A percentile compares a stretch with the other conserved stretches of the same genome.
Evolutionary conservation across 2,329 filamentous ascomycete genomes (phyloP).

Genomic region (Botrytis hyacinthi): DNA sequence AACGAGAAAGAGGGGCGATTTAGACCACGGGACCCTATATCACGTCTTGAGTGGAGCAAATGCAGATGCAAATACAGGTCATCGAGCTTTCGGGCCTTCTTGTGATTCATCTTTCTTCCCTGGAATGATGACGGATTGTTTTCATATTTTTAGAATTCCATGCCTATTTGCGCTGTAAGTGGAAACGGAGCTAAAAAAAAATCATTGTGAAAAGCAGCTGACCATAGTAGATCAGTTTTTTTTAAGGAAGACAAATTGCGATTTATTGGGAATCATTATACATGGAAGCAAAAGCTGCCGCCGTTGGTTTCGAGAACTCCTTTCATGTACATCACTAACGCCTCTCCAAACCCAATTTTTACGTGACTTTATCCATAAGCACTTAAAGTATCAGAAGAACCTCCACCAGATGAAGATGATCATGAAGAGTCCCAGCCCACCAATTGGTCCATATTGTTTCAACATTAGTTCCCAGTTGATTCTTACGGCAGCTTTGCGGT

Average conservation of each 20-base stretch:
- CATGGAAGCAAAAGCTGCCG: slow-evolving; percentile 10
- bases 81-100: neutral
- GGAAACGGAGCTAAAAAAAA: neutral
- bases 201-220: neutral
- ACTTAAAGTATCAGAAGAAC: slow-evolving; percentile 65
- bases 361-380: neutral
- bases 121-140: neutral
- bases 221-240: neutral
- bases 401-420: slow-evolving; percentile 87
- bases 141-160: neutral
- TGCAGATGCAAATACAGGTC: neutral
- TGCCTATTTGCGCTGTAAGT: neutral
- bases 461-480: slow-evolving; percentile 98
- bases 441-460: slow-evolving; percentile 96
- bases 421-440: slow-evolving; percentile 75
- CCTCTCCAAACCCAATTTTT: slow-evolving; percentile 2
- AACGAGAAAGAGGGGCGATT: too few species aligned
- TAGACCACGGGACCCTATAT: neutral
- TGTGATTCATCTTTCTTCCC: neutral
- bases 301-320: slow-evolving; percentile 5
- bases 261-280: slow-evolving; percentile 24
- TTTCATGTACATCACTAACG: slow-evolving; percentile 16
- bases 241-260: neutral
- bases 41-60: neutral
- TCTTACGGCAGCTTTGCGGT: slow-evolving; percentile 83